Conservation (phyloP, 1,284 basidiomycete species). For the Puccinia hordei region DNA sequence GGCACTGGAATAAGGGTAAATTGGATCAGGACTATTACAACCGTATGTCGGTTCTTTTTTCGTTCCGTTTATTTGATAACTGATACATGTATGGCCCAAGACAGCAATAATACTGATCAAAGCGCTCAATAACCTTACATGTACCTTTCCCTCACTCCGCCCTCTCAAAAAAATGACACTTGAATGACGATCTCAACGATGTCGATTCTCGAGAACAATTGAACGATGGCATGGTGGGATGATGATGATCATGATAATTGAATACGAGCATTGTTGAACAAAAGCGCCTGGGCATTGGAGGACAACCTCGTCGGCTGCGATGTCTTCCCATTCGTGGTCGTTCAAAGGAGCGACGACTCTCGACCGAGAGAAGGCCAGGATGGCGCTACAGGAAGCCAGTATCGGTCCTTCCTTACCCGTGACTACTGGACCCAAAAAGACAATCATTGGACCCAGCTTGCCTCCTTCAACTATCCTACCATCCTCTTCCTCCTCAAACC, state of each 20-base stretch:
- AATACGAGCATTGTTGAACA: not conserved
- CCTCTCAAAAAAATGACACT: not conserved
- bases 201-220: not conserved
- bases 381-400: constrained; percentile 15
- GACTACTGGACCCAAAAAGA: not conserved
- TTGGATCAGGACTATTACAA: constrained; percentile 28
- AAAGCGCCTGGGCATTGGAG: constrained; percentile 31
- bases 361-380: constrained; percentile 16
- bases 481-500: constrained; percentile 1
- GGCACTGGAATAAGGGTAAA: constrained; percentile 27
- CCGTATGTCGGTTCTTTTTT: not conserved
- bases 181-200: not conserved
- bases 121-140: not conserved
- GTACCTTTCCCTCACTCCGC: not conserved
- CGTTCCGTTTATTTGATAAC: not conserved
- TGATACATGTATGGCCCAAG: not conserved
- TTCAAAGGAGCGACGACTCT: constrained; percentile 30
- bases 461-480: not conserved
- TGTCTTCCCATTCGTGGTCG: constrained; percentile 33
- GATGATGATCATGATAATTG: not conserved
- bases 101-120: not conserved
- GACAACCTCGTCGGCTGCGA: constrained; percentile 2
- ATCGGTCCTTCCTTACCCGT: constrained; percentile 1
- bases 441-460: constrained; percentile 16
- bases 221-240: not conserved